A percentile compares a stretch with the other conserved stretches of the same genome.
Evolutionary conservation across 1,284 basidiomycete genomes (phyloP).

Genomic region (Melampsora americana): DNA sequence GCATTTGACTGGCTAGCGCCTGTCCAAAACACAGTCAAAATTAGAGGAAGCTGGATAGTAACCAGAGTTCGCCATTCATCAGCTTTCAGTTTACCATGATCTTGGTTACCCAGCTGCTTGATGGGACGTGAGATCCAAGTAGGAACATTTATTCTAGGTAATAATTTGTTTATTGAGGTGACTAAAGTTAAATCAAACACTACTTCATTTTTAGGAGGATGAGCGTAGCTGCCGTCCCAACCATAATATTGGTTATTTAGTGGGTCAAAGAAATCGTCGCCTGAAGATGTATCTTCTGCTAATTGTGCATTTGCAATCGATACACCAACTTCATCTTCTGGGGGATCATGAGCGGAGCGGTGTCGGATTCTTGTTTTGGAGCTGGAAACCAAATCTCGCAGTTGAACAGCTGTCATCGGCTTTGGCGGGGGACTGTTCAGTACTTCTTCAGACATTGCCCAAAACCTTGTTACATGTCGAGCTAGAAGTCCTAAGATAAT

Average conservation of each 20-base stretch:
- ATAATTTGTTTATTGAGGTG: background rate
- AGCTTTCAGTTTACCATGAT: constrained; percentile 24
- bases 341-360: background rate
- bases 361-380: background rate
- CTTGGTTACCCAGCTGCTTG: constrained; percentile 25
- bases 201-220: background rate
- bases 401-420: background rate
- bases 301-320: constrained; percentile 2
- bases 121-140: constrained; percentile 23
- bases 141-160: constrained; percentile 2
- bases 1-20: background rate
- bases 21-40: constrained; percentile 16
- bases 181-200: constrained; percentile 10
- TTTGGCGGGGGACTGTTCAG: background rate
- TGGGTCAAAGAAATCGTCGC: constrained; percentile 18
- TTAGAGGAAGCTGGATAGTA: constrained; percentile 15
- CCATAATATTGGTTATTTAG: background rate
- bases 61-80: constrained; percentile 33
- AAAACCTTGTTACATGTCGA: constrained; percentile 17
- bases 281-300: background rate
- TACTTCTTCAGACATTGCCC: constrained; percentile 25
- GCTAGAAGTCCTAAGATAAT: constrained; percentile 11
- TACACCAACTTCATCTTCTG: background rate
- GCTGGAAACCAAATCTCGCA: background rate
- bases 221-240: constrained; percentile 23